These are phyloP conservation scores for Shiraia sp. DNA, from an alignment of 2,329 filamentous ascomycete species.

Conservation along the genomic window DNA sequence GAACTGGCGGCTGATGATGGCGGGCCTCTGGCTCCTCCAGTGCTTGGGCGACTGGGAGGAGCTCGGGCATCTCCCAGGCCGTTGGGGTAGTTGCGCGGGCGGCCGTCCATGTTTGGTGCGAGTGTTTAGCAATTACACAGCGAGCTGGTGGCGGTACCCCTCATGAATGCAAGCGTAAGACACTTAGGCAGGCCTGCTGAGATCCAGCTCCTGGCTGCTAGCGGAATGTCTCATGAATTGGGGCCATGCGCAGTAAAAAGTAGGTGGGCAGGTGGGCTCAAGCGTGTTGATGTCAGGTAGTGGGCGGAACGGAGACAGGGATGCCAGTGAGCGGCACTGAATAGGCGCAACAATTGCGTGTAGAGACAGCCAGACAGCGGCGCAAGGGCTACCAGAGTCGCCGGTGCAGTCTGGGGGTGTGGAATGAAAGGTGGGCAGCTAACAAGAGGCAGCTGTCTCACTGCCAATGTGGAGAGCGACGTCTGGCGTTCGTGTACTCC, in stretches of 20 bases:
- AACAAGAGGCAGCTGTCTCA: constrained; percentile 11
- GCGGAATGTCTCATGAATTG: constrained; percentile 12
- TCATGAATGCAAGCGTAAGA: not conserved
- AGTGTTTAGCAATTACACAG: not conserved
- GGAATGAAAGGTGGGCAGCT: constrained; percentile 5
- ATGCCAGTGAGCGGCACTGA: constrained; percentile 6
- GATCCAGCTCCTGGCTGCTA: constrained; percentile 17
- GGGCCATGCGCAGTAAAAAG: constrained; percentile 26
- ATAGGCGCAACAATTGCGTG: constrained; percentile 3
- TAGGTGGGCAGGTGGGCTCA: constrained; percentile 1
- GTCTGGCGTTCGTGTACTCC: constrained; percentile 21
- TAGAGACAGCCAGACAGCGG: not conserved
- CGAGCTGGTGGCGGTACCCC: not conserved
- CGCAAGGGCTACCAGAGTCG: not conserved
- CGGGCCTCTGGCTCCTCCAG: constrained; percentile 33
- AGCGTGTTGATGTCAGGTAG: not conserved
- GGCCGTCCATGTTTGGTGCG: constrained; percentile 37
- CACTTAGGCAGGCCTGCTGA: not conserved
- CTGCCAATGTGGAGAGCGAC: constrained; percentile 18
- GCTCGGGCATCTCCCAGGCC: constrained; percentile 26
- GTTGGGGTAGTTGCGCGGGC: constrained; percentile 38
- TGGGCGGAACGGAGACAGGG: not conserved
- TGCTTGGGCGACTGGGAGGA: constrained; percentile 28
- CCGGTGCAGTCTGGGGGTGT: not conserved
- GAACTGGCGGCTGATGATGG: constrained; percentile 31